Percentiles rank a stretch among this genome's conserved stretches.
phyloP scores from a whole-genome alignment of 495 filamentous ascomycete species.

The Penicillium cosmopolitanum region DNA sequence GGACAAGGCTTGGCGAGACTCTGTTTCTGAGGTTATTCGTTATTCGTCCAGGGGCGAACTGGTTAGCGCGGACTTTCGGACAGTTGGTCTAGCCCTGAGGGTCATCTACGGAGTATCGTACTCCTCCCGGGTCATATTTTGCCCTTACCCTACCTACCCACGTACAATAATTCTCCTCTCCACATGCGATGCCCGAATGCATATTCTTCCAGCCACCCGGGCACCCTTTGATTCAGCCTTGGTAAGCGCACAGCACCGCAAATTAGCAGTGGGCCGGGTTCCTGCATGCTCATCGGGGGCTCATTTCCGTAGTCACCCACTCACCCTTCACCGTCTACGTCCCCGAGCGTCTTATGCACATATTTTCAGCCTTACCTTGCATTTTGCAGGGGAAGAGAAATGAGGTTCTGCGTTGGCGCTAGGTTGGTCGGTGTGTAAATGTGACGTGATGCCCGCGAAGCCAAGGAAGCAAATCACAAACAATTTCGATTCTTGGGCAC shows the following conservation, averaged over 20 bases:
- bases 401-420: background rate
- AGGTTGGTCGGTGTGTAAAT: background rate
- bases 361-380: background rate
- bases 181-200: background rate
- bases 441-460: background rate
- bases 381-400: background rate
- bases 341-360: background rate
- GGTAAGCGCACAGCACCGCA: background rate
- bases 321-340: background rate
- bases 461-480: no score
- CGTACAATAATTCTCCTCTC: no score
- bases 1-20: slow-evolving; percentile 24
- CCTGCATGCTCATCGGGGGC: background rate
- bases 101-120: no score
- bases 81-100: no score
- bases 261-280: slow-evolving; percentile 1
- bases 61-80: background rate
- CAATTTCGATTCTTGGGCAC: no score
- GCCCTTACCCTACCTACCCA: no score
- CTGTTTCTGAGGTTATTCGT: slow-evolving; percentile 26
- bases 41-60: slow-evolving; percentile 10
- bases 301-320: background rate
- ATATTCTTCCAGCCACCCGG: background rate
- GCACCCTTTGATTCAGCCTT: background rate
- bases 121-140: no score